These are phyloP conservation scores for Cylindrodendrum hubeiense DNA, from an alignment of 2,329 filamentous ascomycete species.

Conservation along the genomic window DNA sequence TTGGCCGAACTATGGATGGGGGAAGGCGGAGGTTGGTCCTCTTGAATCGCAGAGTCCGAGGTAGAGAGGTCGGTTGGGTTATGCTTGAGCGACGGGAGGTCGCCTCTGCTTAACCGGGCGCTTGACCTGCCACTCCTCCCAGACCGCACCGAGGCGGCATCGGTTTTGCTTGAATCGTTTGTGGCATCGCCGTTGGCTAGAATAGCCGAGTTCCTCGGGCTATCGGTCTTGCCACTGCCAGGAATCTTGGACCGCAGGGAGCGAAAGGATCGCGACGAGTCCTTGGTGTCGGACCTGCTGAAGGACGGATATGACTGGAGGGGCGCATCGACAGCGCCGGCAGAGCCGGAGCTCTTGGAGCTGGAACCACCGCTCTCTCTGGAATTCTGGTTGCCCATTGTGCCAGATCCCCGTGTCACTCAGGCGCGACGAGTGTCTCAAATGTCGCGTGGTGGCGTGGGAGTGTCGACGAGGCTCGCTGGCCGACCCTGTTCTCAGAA, in stretches of 20 bases:
- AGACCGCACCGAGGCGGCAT: constrained; percentile 81
- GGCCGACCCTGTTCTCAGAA: constrained; percentile 32
- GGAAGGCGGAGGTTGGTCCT: constrained; percentile 80
- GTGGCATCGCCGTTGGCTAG: constrained; percentile 69
- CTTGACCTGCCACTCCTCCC: constrained; percentile 70
- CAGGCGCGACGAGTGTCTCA: constrained; percentile 43
- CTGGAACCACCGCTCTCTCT: constrained; percentile 62
- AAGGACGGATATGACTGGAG: constrained; percentile 93
- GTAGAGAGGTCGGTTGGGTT: constrained; percentile 56
- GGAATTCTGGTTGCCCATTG: constrained; percentile 83
- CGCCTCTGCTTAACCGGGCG: constrained; percentile 58
- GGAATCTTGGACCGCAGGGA: constrained; percentile 92
- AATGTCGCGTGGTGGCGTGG: constrained; percentile 45
- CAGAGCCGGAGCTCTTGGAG: constrained; percentile 63
- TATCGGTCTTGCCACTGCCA: constrained; percentile 78
- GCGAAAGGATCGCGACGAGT: constrained; percentile 88
- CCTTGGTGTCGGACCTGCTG: constrained; percentile 91
- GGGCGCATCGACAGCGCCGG: constrained; percentile 56
- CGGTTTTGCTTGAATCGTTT: constrained; percentile 71
- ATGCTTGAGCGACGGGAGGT: constrained; percentile 56
- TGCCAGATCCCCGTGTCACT: constrained; percentile 35
- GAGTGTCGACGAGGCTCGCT: constrained; percentile 36
- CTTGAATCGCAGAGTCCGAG: constrained; percentile 59
- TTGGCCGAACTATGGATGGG: constrained; percentile 83
- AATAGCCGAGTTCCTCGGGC: constrained; percentile 81